Evolutionary conservation across 78 protist genomes (phyloP), one percentile per base, ranked within the genome.

Genomic region (Planoprotostelium fungivorum): DNA sequence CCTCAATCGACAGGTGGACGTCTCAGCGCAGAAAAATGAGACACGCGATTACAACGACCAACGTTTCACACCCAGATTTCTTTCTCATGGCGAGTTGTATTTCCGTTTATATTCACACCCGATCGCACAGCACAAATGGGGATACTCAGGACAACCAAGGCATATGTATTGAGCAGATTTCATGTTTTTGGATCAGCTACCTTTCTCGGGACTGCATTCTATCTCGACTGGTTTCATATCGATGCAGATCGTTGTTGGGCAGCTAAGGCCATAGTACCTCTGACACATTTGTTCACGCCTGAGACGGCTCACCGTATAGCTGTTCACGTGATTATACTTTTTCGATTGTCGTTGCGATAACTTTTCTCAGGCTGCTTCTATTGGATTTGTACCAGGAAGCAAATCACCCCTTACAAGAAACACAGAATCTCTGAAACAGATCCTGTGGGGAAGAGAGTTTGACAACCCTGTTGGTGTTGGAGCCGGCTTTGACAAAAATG

Each of bases 401-500:
- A 51, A 16, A 16, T 51, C 73, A 51, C 5, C 5, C 31, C 31
- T 16, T 51, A 51, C 73, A 25, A 16, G 16, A 16, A 51, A 51
- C 16, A 16, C 5, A 25, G 31, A 5, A 25, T 25, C 16, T 25
- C 73, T 51, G 73, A 51, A 51, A 51, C 73, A 51, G 16, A 16
- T 25, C 5, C 31, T 51, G 31, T 51, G 73, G 73, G 73, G 73
- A 16, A 51, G 73, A 51, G 16, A 51, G 5, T 51, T 51, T 51
- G 73, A 51, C 16, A 51, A 51, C 73, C 73, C 73, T 51, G 73
- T 51, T 5, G 73, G 73, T 25, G 16, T 51, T 0, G 98, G 97
- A 0, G 98, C 98, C 0, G 98, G 98, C 0, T 96, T 89, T 83
- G 98, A 95, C 92, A 94, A 93, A 88, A 63, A 90, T 84, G 91